phyloP scores from a whole-genome alignment of 2,329 filamentous ascomycete genomes.

The Herpotrichia juniperi region DNA sequence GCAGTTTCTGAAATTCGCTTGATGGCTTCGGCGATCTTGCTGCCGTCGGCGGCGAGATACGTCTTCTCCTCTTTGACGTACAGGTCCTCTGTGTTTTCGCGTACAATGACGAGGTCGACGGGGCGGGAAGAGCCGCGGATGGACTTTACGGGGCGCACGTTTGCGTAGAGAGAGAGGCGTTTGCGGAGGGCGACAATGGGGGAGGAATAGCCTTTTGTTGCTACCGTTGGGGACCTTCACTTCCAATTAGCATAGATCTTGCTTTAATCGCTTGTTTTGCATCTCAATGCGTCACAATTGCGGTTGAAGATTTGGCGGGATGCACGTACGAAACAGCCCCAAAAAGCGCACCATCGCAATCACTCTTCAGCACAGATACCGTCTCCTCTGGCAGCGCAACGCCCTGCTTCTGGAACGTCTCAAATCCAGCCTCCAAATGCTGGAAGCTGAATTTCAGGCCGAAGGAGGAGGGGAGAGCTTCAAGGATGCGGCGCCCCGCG shows the following conservation, averaged over 20 bases:
- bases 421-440: constrained; percentile 90
- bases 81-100: constrained; percentile 98
- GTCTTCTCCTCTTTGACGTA: constrained; percentile 98
- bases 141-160: constrained; percentile 94
- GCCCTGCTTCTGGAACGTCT: constrained; percentile 89
- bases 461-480: constrained; percentile 89
- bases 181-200: constrained; percentile 97
- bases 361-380: constrained; percentile 82
- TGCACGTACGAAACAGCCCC: constrained; percentile 76
- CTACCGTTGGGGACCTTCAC: constrained; percentile 78
- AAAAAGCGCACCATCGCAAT: constrained; percentile 96
- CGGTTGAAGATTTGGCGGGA: not conserved
- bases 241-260: not conserved
- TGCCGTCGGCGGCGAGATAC: constrained; percentile 71
- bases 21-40: constrained; percentile 92
- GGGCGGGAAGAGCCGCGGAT: constrained; percentile 67
- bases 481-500: constrained; percentile 85
- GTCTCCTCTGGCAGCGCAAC: constrained; percentile 88
- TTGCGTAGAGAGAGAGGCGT: constrained; percentile 92
- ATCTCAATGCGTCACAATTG: not conserved
- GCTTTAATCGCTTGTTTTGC: not conserved
- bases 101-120: constrained; percentile 96
- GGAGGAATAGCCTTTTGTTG: constrained; percentile 93
- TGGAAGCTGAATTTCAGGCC: constrained; percentile 94
- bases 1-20: constrained; percentile 94